Evolutionary conservation across 2,329 filamentous ascomycete genomes (phyloP).

Genomic region (Torrubiella hemipterigena): DNA sequence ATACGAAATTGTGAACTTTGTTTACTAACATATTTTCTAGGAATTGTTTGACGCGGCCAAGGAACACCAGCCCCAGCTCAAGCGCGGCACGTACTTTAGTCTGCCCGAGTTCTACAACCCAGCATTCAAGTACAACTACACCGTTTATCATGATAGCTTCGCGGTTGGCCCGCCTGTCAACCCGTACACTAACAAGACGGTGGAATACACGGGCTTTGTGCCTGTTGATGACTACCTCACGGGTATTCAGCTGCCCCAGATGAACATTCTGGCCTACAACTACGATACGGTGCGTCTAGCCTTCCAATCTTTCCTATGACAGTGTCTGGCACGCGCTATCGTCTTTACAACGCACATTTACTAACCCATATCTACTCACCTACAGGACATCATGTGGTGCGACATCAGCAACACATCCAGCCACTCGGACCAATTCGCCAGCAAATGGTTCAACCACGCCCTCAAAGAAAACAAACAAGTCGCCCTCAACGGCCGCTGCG

Average conservation of each 20-base stretch:
- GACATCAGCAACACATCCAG: conserved; percentile 28
- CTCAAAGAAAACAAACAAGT: conserved; percentile 31
- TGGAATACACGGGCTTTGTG: conserved; percentile 27
- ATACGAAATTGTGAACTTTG: not conserved
- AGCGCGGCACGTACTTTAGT: conserved; percentile 33
- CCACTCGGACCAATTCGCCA: conserved; percentile 24
- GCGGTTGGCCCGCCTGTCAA: conserved; percentile 20
- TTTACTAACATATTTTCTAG: not conserved
- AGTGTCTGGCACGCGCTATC: too few relatives aligned
- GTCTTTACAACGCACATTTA: too few relatives aligned
- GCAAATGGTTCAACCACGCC: conserved; percentile 26
- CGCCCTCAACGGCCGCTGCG: conserved; percentile 43
- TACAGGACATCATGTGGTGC: conserved; percentile 37
- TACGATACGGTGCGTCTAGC: conserved; percentile 25
- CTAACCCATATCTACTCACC: too few relatives aligned
- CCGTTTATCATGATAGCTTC: conserved; percentile 2
- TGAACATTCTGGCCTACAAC: conserved; percentile 26
- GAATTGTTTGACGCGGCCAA: conserved; percentile 26
- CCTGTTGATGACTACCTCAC: conserved; percentile 25
- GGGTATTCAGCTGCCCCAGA: conserved; percentile 31
- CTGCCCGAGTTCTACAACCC: conserved; percentile 38
- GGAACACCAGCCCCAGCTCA: conserved; percentile 2
- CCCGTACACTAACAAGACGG: conserved; percentile 24
- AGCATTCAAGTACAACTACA: conserved; percentile 12
- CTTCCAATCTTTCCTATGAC: too few relatives aligned